Conservation (phyloP, 2,329 filamentous ascomycete genomes). For the Parascedosporium putredinis region DNA sequence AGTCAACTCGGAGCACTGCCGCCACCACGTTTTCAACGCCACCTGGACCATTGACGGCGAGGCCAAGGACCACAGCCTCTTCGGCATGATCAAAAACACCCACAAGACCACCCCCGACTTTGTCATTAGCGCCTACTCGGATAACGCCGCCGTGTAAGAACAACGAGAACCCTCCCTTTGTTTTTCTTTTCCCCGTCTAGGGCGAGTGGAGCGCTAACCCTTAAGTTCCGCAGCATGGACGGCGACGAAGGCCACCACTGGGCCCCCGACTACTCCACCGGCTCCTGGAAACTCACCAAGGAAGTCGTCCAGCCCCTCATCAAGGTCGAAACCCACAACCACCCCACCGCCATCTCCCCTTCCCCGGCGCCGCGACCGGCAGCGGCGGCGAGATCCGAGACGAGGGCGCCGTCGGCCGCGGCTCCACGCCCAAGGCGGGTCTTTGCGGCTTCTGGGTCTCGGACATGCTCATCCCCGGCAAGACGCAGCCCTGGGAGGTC, state of each 20-base stretch:
- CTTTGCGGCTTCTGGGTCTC: constrained; percentile 92
- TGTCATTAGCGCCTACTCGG: constrained; percentile 93
- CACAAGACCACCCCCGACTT: constrained; percentile 71
- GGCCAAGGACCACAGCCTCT: constrained; percentile 69
- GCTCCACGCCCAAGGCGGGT: constrained; percentile 86
- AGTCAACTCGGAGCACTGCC: constrained; percentile 93
- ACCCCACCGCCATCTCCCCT: constrained; percentile 90
- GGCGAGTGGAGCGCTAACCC: background rate
- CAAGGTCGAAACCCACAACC: constrained; percentile 98
- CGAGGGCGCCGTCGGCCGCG: constrained; percentile 86
- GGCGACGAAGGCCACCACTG: constrained; percentile 46
- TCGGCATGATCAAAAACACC: constrained; percentile 94
- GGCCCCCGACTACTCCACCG: constrained; percentile 78
- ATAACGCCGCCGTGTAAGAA: constrained; percentile 76
- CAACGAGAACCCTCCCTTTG: constrained; percentile 10
- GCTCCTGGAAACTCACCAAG: constrained; percentile 78
- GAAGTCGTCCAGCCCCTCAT: constrained; percentile 79
- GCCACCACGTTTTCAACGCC: constrained; percentile 88
- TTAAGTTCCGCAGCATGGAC: constrained; percentile 18
- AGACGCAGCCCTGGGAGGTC: constrained; percentile 78
- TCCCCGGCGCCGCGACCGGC: constrained; percentile 85
- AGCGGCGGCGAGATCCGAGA: constrained; percentile 94
- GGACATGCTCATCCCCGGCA: constrained; percentile 78
- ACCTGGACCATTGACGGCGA: constrained; percentile 89
- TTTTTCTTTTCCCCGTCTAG: background rate